Evolutionary conservation across 2,329 filamentous ascomycete species (phyloP).

Genomic region (Dactylonectria macrodidyma): DNA sequence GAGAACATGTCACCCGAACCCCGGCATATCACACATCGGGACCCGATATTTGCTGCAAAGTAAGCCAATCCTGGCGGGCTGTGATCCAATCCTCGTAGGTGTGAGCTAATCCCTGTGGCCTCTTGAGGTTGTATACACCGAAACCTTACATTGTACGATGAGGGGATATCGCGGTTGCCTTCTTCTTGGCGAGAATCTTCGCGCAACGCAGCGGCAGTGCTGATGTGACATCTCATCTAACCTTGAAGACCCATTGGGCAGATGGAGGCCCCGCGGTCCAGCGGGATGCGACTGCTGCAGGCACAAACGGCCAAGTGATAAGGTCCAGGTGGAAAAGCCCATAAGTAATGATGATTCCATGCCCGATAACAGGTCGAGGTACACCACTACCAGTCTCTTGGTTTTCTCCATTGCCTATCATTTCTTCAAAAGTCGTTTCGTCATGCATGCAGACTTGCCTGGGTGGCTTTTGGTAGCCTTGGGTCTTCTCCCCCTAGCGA

Average conservation of each 20-base stretch:
- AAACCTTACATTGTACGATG: too few species aligned
- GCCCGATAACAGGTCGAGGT: background rate
- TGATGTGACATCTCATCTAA: constrained; percentile 7
- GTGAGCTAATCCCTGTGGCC: too few species aligned
- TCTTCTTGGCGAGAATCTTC: background rate
- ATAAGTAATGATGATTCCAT: background rate
- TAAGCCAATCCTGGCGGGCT: background rate
- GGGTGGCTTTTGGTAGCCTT: constrained; percentile 38
- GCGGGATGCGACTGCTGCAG: constrained; percentile 3
- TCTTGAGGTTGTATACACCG: background rate
- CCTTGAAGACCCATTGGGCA: constrained; percentile 6
- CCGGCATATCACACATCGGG: background rate
- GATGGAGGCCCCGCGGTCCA: background rate
- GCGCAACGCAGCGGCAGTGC: constrained; percentile 1
- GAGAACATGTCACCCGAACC: background rate
- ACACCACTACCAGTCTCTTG: background rate
- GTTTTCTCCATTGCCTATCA: background rate
- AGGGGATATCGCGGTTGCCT: background rate
- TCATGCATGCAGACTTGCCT: constrained; percentile 35
- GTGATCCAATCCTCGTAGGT: background rate
- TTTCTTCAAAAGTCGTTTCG: background rate
- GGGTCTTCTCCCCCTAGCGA: constrained; percentile 36
- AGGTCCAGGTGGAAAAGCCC: background rate
- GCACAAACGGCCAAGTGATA: background rate
- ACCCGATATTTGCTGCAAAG: background rate